Evolutionary conservation across 306 rosid species (phyloP).

Genomic region (Fagus crenata): DNA sequence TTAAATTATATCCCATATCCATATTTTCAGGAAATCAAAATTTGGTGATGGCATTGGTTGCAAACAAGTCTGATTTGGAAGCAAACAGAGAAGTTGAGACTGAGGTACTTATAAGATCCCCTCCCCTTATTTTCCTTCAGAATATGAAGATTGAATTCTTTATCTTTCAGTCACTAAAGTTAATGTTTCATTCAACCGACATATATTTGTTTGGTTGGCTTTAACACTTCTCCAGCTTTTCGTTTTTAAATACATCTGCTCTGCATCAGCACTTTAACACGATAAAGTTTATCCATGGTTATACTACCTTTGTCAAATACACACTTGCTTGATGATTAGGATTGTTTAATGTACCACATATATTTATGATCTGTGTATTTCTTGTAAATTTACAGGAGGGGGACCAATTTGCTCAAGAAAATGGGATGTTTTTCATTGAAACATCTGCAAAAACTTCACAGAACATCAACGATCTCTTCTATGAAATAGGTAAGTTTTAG

Average conservation of each 20-base stretch:
- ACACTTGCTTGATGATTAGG: not conserved
- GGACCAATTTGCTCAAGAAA: constrained; percentile 69
- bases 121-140: not conserved
- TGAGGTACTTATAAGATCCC: constrained; percentile 50
- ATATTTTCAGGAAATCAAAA: constrained; percentile 55
- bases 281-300: not conserved
- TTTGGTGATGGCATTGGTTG: constrained; percentile 76
- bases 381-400: constrained; percentile 53
- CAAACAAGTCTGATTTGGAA: constrained; percentile 73
- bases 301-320: not conserved
- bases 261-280: not conserved
- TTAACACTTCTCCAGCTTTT: not conserved
- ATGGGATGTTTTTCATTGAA: constrained; percentile 81
- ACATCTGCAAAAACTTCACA: constrained; percentile 84
- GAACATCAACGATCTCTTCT: constrained; percentile 76
- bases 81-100: constrained; percentile 60
- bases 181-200: not conserved
- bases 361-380: not conserved
- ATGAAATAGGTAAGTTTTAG: constrained; percentile 62
- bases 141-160: not conserved
- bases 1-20: constrained; percentile 8
- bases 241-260: not conserved
- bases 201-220: not conserved
- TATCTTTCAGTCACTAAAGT: not conserved
- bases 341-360: not conserved